Evolutionary conservation across 2,329 filamentous ascomycete species (phyloP), one percentile per base, ranked within the genome.

Genomic region (Neurospora crassa): DNA sequence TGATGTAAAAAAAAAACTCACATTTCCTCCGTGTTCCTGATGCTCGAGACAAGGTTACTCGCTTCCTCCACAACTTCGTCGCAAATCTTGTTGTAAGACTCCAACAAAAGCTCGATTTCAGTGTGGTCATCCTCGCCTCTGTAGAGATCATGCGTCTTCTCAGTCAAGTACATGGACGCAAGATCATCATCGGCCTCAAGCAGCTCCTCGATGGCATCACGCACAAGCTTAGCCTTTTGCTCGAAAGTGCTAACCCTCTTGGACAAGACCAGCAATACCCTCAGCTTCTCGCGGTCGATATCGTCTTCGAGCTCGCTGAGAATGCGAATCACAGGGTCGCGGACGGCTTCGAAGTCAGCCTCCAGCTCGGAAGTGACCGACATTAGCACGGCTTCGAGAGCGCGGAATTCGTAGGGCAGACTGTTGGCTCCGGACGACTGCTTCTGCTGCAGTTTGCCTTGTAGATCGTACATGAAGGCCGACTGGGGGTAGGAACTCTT

Each of bases 11-110:
- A n/a, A n/a, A n/a, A n/a, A 40, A 40, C 37, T 40, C 86, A 96
- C 93, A 99, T 96, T 83, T 99, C 96, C 82, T 99, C 96, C 0
- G 96, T 99, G 81, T 98, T 99, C 76, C 96, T 89, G 79, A 99
- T 99, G 75, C 93, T 94, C 11, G 92, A 95, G 71, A 98, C 94
- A 75, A 98, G 82, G 81, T 97, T 98, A 73, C 93, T 92, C 18
- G 94, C 93, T 74, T 96, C 92, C 81, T 99, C 95, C 10, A 97
- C 95, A 76, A 98, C 97, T 84, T 99, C 96, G 79, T 99, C 96
- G 75, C 94, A 95, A 59, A 99, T 91, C 81, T 98, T 98, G 81
- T 98, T 93, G 80, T 99, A 99, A 2, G 94, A 97, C 80, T 99
- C 96, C 5, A 99, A 84, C 68, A 99, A 85, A 90, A 99, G 94